phyloP scores from a whole-genome alignment of 768 basidiomycete species.

The Termitomyces eurrhizus region DNA sequence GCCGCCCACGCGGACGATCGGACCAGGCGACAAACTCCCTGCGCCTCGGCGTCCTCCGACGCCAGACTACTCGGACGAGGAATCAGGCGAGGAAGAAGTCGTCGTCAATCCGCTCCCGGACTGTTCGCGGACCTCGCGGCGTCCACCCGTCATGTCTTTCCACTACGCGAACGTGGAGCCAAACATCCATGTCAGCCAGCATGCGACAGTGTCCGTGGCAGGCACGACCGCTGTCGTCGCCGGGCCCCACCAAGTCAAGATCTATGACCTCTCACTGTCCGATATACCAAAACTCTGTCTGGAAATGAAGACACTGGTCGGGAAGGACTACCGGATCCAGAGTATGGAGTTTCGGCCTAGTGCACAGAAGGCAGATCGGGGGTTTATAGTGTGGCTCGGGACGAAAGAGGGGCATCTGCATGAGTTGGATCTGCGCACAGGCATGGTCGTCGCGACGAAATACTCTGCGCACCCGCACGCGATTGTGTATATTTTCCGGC shows the following conservation, averaged over 20 bases:
- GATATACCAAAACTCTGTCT: slow-evolving; percentile 45
- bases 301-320: slow-evolving; percentile 58
- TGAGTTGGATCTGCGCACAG: slow-evolving; percentile 73
- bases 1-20: slow-evolving; percentile 74
- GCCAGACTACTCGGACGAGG: slow-evolving; percentile 43
- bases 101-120: slow-evolving; percentile 60
- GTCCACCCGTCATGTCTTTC: slow-evolving; percentile 39
- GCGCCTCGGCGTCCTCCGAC: slow-evolving; percentile 46
- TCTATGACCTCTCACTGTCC: slow-evolving; percentile 53
- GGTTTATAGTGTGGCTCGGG: slow-evolving; percentile 76
- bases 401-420: slow-evolving; percentile 87
- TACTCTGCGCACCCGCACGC: slow-evolving; percentile 60
- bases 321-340: slow-evolving; percentile 69
- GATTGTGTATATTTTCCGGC: slow-evolving; percentile 61
- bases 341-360: slow-evolving; percentile 75
- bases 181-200: slow-evolving; percentile 56
- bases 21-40: slow-evolving; percentile 64
- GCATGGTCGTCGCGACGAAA: slow-evolving; percentile 52
- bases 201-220: slow-evolving; percentile 50
- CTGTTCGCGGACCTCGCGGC: slow-evolving; percentile 61
- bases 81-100: slow-evolving; percentile 61
- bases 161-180: slow-evolving; percentile 38
- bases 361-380: slow-evolving; percentile 40
- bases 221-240: slow-evolving; percentile 59
- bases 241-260: slow-evolving; percentile 52